These are phyloP conservation scores for Sporothrix mexicana DNA, from an alignment of 2,329 filamentous ascomycete genomes.

Conservation along the genomic window DNA sequence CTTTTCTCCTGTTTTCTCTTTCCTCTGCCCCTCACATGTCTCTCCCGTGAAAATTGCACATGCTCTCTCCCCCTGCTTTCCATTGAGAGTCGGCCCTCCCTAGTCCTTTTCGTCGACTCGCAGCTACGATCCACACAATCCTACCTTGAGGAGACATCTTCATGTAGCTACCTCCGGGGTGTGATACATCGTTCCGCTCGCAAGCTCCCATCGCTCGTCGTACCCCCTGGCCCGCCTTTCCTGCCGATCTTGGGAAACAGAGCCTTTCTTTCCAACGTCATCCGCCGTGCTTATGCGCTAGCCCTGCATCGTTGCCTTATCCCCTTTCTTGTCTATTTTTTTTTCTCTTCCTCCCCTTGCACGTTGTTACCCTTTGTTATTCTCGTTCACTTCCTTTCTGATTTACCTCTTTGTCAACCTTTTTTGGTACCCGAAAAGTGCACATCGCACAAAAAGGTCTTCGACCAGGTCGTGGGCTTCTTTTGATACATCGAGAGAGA, in stretches of 20 bases:
- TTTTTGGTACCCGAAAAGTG: slow-evolving; percentile 13
- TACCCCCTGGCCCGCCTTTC: slow-evolving; percentile 23
- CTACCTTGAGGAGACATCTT: background rate
- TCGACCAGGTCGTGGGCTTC: background rate
- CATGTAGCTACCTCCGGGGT: slow-evolving; percentile 17
- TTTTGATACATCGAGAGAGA: background rate
- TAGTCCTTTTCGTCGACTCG: slow-evolving; percentile 27
- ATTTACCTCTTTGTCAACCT: background rate
- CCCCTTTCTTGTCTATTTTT: slow-evolving; percentile 22
- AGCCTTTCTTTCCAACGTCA: slow-evolving; percentile 30
- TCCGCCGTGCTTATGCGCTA: slow-evolving; percentile 29
- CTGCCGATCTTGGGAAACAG: slow-evolving; percentile 28
- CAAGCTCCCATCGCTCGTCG: background rate
- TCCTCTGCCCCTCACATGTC: slow-evolving; percentile 15
- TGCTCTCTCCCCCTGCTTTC: background rate
- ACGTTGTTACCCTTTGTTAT: background rate
- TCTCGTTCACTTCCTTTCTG: background rate
- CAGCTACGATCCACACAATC: slow-evolving; percentile 23
- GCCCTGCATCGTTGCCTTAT: slow-evolving; percentile 28
- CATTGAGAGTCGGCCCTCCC: background rate
- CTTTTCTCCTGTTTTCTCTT: background rate
- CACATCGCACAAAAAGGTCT: background rate
- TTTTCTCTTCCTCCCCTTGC: background rate
- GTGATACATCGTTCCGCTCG: slow-evolving; percentile 20
- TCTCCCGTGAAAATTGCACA: background rate